A percentile compares a stretch with the other conserved stretches of the same genome.
phyloP scores from a whole-genome alignment of 805 yeast species.

The Zygoascus bituminiphila region DNA sequence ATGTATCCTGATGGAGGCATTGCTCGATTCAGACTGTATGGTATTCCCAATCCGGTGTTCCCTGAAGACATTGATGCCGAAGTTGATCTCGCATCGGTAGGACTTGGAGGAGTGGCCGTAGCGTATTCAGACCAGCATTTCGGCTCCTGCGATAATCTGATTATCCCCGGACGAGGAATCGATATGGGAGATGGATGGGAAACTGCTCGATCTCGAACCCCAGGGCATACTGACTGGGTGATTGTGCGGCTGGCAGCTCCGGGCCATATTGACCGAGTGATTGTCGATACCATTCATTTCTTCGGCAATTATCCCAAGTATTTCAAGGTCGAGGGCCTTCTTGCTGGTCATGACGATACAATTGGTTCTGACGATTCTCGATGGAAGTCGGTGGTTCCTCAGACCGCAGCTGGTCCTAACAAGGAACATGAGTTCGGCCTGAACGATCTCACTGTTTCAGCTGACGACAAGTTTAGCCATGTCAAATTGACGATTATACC shows the following conservation, averaged over 20 bases:
- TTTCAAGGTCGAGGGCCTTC: slow-evolving; percentile 58
- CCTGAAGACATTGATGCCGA: slow-evolving; percentile 40
- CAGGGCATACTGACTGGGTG: slow-evolving; percentile 90
- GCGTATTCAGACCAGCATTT: slow-evolving; percentile 86
- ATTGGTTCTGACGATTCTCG: slow-evolving; percentile 35
- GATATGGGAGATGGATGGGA: slow-evolving; percentile 99
- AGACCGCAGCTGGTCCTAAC: slow-evolving; percentile 75
- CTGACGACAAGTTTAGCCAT: slow-evolving; percentile 45
- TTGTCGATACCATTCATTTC: slow-evolving; percentile 88
- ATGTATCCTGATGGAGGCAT: slow-evolving; percentile 99
- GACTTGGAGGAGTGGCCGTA: slow-evolving; percentile 84
- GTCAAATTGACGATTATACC: slow-evolving; percentile 80
- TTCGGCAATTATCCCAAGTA: slow-evolving; percentile 92
- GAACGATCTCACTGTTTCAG: slow-evolving; percentile 26
- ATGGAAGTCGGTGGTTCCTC: slow-evolving; percentile 62
- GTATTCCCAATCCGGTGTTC: slow-evolving; percentile 66
- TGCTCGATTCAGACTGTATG: slow-evolving; percentile 87
- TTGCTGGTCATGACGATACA: slow-evolving; percentile 29
- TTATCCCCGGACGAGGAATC: slow-evolving; percentile 88
- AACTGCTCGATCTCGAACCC: slow-evolving; percentile 75
- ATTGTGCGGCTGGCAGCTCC: slow-evolving; percentile 72
- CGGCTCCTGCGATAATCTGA: slow-evolving; percentile 80
- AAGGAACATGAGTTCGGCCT: slow-evolving; percentile 48
- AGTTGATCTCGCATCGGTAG: slow-evolving; percentile 72
- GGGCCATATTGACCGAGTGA: slow-evolving; percentile 43